These are phyloP conservation scores for Arabidopsis thaliana DNA, from an alignment of 345 rosid species.

Conservation along the genomic window TAIR10.1 NC_003076.8:18508501-18509000, in stretches of 20 bases:
- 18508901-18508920: neutral
- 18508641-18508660: slow-evolving; percentile 64
- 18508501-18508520: slow-evolving; percentile 59
- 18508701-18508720: slow-evolving; percentile 71
- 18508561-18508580: slow-evolving; percentile 45
- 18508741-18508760: slow-evolving; percentile 57
- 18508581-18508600: slow-evolving; percentile 57
- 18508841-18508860: neutral
- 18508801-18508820: slow-evolving; percentile 53
- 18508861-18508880: neutral
- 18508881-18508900: neutral
- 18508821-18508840: slow-evolving; percentile 70
- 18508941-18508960: neutral
- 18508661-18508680: slow-evolving; percentile 48
- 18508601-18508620: slow-evolving; percentile 58
- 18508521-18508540: slow-evolving; percentile 25
- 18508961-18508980: slow-evolving; percentile 50
- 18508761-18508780: slow-evolving; percentile 53
- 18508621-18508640: slow-evolving; percentile 28
- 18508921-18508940: no score
- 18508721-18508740: slow-evolving; percentile 76
- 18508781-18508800: slow-evolving; percentile 81
- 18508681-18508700: slow-evolving; percentile 45
- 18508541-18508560: slow-evolving; percentile 41
- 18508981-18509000: slow-evolving; percentile 50